Conservation (phyloP, 495 filamentous ascomycete genomes). For the Neurospora sp. region DNA sequence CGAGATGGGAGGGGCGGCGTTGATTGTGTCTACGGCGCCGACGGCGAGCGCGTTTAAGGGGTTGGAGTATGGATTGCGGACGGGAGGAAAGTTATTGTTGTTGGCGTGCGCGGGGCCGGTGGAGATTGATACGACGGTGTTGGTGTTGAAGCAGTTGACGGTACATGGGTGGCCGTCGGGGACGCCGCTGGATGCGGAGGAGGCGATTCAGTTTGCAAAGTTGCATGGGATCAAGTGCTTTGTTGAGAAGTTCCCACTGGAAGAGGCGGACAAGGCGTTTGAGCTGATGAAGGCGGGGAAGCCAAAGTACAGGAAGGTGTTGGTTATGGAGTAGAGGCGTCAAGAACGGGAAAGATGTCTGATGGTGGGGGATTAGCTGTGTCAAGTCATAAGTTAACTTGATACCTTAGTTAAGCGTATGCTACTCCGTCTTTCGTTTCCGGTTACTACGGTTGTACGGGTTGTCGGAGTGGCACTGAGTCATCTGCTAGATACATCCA, state of each 20-base stretch:
- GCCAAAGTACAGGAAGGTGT: slow-evolving; percentile 41
- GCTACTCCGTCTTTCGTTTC: not conserved
- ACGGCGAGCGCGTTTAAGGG: slow-evolving; percentile 41
- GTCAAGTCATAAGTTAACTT: not conserved
- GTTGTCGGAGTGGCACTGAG: not conserved
- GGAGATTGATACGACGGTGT: slow-evolving; percentile 35
- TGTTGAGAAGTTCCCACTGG: slow-evolving; percentile 49
- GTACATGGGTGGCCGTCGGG: slow-evolving; percentile 53
- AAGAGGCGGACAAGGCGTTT: slow-evolving; percentile 41
- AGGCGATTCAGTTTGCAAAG: slow-evolving; percentile 50
- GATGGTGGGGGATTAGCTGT: not conserved
- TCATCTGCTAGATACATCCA: not conserved
- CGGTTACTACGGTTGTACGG: not conserved
- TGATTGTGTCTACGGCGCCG: slow-evolving; percentile 56
- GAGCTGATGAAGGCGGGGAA: slow-evolving; percentile 35
- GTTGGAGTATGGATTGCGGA: slow-evolving; percentile 41
- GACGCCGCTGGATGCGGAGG: slow-evolving; percentile 51
- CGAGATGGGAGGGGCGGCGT: slow-evolving; percentile 48
- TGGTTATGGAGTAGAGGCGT: slow-evolving; percentile 32
- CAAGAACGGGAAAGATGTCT: not conserved
- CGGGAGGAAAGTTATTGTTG: slow-evolving; percentile 47
- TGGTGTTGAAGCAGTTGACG: slow-evolving; percentile 40
- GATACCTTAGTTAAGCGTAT: not conserved
- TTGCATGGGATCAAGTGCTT: slow-evolving; percentile 47
- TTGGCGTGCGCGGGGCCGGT: slow-evolving; percentile 45